Evolutionary conservation across 768 basidiomycete genomes (phyloP).

Genomic region (Lactifluus pinguis): DNA sequence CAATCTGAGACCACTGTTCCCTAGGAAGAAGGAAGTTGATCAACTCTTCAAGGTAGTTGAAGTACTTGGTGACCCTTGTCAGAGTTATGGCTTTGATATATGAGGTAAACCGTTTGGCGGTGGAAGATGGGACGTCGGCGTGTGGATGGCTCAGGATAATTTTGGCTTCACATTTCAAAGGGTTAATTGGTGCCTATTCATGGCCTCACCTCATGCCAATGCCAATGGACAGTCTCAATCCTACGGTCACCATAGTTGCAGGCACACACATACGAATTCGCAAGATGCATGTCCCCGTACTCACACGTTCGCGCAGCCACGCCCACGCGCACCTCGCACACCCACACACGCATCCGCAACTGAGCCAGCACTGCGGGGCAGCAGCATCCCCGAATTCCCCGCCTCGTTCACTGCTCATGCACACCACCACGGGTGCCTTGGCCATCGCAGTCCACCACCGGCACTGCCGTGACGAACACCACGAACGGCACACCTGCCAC

Average conservation of each 20-base stretch:
- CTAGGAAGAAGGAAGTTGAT: conserved; percentile 86
- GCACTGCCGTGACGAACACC: conserved; percentile 6
- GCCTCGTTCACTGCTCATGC: conserved; percentile 1
- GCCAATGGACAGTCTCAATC: neutral
- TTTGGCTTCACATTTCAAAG: conserved; percentile 87
- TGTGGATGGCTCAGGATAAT: conserved; percentile 69
- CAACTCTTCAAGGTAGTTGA: conserved; percentile 88
- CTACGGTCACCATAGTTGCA: neutral
- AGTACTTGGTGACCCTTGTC: conserved; percentile 83
- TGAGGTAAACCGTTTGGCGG: conserved; percentile 70
- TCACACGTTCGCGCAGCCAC: conserved; percentile 5
- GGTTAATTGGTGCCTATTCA: conserved; percentile 37
- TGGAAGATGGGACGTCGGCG: conserved; percentile 77
- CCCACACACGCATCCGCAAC: conserved; percentile 14
- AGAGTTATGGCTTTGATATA: conserved; percentile 71
- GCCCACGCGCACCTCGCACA: conserved; percentile 1
- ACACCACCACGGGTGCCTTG: conserved; percentile 5
- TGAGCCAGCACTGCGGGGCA: neutral
- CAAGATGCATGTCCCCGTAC: conserved; percentile 6
- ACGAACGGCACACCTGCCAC: neutral
- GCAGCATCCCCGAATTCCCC: neutral
- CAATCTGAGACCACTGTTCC: conserved; percentile 92
- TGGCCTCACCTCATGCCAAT: neutral
- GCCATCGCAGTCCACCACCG: conserved; percentile 15
- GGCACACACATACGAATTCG: conserved; percentile 1